These are phyloP conservation scores for Camellia oleifera DNA, from an alignment of 179 eudicot species.

Conservation along the genomic window DNA sequence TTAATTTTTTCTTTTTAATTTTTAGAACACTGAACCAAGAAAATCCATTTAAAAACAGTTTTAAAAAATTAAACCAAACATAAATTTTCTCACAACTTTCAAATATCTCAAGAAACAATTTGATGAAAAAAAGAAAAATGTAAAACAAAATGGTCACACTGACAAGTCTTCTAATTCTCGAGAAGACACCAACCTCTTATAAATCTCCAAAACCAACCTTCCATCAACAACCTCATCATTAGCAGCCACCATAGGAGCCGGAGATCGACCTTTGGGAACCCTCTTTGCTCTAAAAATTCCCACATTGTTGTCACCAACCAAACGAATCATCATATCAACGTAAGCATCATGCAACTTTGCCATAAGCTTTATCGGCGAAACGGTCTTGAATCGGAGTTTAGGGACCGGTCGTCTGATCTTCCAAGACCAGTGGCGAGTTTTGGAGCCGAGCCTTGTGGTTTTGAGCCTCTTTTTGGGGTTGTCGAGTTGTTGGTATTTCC, in stretches of 20 bases:
- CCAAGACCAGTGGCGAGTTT: neutral
- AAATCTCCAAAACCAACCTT: conserved; percentile 16
- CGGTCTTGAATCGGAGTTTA: neutral
- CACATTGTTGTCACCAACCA: neutral
- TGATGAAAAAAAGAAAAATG: too few species aligned
- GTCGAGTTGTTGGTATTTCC: conserved; percentile 11
- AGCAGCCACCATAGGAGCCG: neutral
- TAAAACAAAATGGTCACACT: too few species aligned
- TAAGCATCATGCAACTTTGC: neutral
- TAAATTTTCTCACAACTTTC: too few species aligned
- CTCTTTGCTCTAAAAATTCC: neutral
- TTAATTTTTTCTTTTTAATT: too few species aligned
- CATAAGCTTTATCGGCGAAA: neutral
- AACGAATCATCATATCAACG: neutral
- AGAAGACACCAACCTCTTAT: conserved; percentile 16
- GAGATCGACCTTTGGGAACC: neutral
- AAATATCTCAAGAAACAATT: too few species aligned
- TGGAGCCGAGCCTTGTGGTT: conserved; percentile 11
- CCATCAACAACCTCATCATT: conserved; percentile 8
- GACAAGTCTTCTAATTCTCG: neutral
- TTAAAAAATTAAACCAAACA: too few species aligned
- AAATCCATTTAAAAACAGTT: too few species aligned
- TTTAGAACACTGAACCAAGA: too few species aligned
- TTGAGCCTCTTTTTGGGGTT: neutral
- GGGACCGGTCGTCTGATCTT: neutral